Conservation (phyloP, 371 early-diverging fungal genomes). For the Mortierella sp. region DNA sequence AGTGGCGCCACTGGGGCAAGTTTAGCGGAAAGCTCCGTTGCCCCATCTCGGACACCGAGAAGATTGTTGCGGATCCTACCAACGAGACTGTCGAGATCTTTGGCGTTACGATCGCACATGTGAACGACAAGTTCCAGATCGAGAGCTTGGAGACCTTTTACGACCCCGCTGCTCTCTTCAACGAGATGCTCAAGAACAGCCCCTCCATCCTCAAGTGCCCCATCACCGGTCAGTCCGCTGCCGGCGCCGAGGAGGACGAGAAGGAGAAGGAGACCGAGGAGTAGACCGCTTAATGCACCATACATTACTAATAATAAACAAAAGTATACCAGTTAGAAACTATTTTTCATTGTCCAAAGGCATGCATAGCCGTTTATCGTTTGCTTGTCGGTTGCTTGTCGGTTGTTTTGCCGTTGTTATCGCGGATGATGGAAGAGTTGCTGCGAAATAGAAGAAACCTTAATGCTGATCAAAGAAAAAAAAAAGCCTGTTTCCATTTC, state of each 20-base stretch:
- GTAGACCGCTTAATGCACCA: background rate
- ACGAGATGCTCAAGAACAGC: conserved; percentile 62
- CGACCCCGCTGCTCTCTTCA: conserved; percentile 63
- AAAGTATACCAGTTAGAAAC: background rate
- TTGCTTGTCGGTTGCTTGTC: background rate
- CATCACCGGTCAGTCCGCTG: conserved; percentile 55
- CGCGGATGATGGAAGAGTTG: background rate
- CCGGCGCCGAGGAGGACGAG: background rate
- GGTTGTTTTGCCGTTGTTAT: background rate
- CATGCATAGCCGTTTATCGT: background rate
- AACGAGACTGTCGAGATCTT: conserved; percentile 69
- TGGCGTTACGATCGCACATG: conserved; percentile 65
- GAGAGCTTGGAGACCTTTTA: conserved; percentile 66
- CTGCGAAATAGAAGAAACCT: background rate
- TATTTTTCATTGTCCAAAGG: background rate
- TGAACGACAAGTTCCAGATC: conserved; percentile 66
- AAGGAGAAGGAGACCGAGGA: conserved; percentile 9
- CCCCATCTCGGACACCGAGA: conserved; percentile 79
- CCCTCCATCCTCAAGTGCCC: conserved; percentile 60
- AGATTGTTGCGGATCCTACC: conserved; percentile 88
- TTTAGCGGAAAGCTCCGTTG: conserved; percentile 72
- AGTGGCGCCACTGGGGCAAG: conserved; percentile 68
- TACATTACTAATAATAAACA: too few relatives aligned
- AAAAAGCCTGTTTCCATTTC: too few relatives aligned
- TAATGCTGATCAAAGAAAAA: background rate